These are phyloP conservation scores for Davidsoniella neocaledoniae DNA, from an alignment of 2,329 filamentous ascomycete species.

Conservation along the genomic window DNA sequence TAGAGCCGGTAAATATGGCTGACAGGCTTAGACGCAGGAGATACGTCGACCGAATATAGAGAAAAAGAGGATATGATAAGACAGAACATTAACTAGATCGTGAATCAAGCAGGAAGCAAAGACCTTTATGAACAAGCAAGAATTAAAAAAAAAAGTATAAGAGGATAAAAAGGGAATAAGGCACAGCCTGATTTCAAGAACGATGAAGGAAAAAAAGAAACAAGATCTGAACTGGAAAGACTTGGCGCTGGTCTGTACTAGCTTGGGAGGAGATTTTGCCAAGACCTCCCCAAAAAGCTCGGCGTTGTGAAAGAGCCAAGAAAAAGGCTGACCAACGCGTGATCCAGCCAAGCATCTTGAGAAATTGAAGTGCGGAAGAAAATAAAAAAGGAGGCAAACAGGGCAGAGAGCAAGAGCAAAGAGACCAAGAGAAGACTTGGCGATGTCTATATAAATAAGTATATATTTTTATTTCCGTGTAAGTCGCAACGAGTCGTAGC, in stretches of 20 bases:
- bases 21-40: no score
- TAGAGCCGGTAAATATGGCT: neutral
- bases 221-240: neutral
- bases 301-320: constrained; percentile 11
- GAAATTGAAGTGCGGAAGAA: neutral
- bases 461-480: neutral
- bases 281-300: constrained; percentile 9
- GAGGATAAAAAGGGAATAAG: neutral
- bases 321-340: constrained; percentile 9
- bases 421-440: neutral
- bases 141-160: neutral
- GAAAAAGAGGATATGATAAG: neutral
- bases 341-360: constrained; percentile 8
- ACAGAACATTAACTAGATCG: neutral
- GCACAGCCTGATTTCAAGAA: neutral
- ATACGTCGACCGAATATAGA: neutral
- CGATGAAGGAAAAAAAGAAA: neutral
- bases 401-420: neutral
- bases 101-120: neutral
- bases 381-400: neutral
- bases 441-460: neutral
- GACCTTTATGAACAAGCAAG: neutral
- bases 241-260: constrained; percentile 9
- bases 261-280: constrained; percentile 10
- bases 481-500: neutral